Conservation (phyloP, 2,329 filamentous ascomycete species). For the Elsinoe perseae region DNA sequence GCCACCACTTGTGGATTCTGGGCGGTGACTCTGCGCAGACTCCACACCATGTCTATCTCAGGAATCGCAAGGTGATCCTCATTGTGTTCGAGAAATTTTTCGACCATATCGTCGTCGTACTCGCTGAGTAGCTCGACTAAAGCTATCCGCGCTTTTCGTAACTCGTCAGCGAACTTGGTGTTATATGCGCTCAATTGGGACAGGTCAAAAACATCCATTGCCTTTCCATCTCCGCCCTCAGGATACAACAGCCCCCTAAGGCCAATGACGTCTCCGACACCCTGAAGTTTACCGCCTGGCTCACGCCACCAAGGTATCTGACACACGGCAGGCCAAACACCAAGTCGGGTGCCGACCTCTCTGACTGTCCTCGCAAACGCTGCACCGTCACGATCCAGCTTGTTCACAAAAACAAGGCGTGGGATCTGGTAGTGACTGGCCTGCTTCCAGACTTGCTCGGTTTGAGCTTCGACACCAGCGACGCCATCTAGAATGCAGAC, state of each 20-base stretch:
- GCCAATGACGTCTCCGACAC: constrained; percentile 76
- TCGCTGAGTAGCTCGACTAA: constrained; percentile 81
- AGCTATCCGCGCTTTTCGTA: constrained; percentile 65
- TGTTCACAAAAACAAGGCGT: constrained; percentile 73
- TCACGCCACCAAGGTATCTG: constrained; percentile 90
- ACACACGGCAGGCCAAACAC: constrained; percentile 81
- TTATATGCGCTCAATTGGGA: constrained; percentile 47
- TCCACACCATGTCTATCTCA: constrained; percentile 58
- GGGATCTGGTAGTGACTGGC: constrained; percentile 81
- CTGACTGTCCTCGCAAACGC: constrained; percentile 76
- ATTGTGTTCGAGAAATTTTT: constrained; percentile 70
- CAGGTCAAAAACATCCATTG: constrained; percentile 43
- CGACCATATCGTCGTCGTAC: constrained; percentile 77
- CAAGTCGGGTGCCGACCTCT: constrained; percentile 72
- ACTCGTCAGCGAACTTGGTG: constrained; percentile 51
- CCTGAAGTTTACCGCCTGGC: constrained; percentile 64
- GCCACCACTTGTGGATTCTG: constrained; percentile 64
- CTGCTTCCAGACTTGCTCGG: constrained; percentile 91
- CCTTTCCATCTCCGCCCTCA: constrained; percentile 56
- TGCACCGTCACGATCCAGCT: constrained; percentile 74
- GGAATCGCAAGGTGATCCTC: constrained; percentile 64
- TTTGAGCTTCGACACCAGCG: constrained; percentile 91
- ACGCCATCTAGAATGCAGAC: constrained; percentile 92
- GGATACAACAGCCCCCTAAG: constrained; percentile 69
- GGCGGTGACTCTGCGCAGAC: constrained; percentile 64